Base-by-base conservation (phyloP, 306 rosid genomes). In the Citrullus colocynthis region DNA sequence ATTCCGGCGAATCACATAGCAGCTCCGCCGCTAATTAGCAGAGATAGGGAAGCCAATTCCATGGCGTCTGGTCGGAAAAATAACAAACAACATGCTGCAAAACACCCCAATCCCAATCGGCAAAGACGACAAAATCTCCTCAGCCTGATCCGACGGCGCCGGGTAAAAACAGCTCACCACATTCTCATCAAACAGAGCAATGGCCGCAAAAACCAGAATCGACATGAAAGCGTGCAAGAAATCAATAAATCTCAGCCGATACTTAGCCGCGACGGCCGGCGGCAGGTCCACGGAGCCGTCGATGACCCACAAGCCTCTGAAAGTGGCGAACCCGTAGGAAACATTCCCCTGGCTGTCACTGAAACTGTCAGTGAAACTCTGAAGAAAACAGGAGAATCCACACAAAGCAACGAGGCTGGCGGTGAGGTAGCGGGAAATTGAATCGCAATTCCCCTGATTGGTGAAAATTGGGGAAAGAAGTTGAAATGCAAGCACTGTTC, bases 31-130 rank as follows among this genome's bases (percentile, higher is more conserved):
- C 39, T 80, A 92, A 78, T 78, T 45, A 20, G 85, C 85, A 14
- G 96, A 86, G 64, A 91, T 85, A 11, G 98, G 98, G 82, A 88
- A 93, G 6, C 98, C 97, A 79, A 93, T 89, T 15, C 98, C 97
- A 79, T 87, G 97, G 80, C 95, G 90, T 65, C 83, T 89, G 78
- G 87, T 87, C 0, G 98, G 97, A 49, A 93, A 89, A 32, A 63
- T 64, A 70, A 93, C 84, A 78, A 93, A 89, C 20, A 88, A 21
- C 88, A 87, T 32, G 55, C 98, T 93, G 49, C 97, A 89, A 10
- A 88, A 10, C 51, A 86, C 83, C 0, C 93, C 98, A 79, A 91
- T 91, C 54, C 81, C 88, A 72, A 89, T 82, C 7, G 97, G 98
- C 83, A 91, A 45, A 57, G 82, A 74, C 5, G 75, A 71, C 14